Evolutionary conservation across 768 basidiomycete species (phyloP), one percentile per base, ranked within the genome.

Genomic region (Crassisporium funariophilum): DNA sequence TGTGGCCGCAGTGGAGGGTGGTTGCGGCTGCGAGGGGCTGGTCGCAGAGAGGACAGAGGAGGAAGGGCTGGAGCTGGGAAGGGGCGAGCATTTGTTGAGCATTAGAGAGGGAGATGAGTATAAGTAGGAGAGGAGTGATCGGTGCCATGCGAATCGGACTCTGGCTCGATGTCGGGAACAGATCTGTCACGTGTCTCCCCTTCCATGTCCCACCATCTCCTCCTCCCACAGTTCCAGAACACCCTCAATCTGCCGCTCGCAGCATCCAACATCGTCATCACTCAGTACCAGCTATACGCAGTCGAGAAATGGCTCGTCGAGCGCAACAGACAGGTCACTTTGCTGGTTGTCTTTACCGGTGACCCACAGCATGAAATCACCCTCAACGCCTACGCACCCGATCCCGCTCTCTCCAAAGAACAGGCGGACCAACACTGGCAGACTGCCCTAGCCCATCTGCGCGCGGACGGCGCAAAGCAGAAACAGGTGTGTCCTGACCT

Each of bases 1-100:
- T 77, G 62, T 97, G 93, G 43, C 93, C 93, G 59, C 93, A 97
- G 56, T 72, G 78, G 31, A 95, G 82, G 0, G 73, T 93, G 71
- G 56, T 86, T 67, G 72, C 91, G 71, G 55, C 66, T 68, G 23
- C 75, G 73, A 93, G 61, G 57, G 73, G 45, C 76, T 66, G 7
- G 73, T 78, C 3, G 55, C 88, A 88, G 64, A 79, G 58, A 3
- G 80, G 75, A 58, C 88, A 90, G 43, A 49, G 46, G 46, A 86
- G 68, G 44, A 80, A 59, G 27, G 70, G 56, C 42, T 67, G 54
- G 52, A 61, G 52, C 35, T 46, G 33, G 41, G 56, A 22, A 49
- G 46, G 39, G 47, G 57, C 38, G 52, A 51, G 35, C 56, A 60
- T 55, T 41, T 20, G 24, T 33, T 47, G 47, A 49, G 48, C 27